phyloP scores from a whole-genome alignment of 202 grass and related monocot species.

The Dendrocalamus latiflorus region DNA sequence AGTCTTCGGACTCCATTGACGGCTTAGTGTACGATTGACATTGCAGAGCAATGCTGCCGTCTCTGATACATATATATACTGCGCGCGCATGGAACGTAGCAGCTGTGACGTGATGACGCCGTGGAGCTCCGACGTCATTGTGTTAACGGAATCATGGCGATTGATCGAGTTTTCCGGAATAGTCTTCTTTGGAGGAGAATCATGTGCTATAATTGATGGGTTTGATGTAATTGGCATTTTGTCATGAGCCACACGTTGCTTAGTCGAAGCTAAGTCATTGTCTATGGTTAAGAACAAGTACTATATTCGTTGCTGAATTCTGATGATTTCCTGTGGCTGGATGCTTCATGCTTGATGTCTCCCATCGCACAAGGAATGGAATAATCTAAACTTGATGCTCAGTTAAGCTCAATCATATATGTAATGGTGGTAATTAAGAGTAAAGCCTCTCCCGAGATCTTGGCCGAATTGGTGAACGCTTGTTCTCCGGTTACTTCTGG shows the following conservation, averaged over 20 bases:
- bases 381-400: neutral
- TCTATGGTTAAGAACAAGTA: neutral
- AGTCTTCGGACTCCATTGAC: slow-evolving; percentile 1
- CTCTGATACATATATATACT: neutral
- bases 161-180: too few relatives aligned
- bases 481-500: too few relatives aligned
- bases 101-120: neutral
- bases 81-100: neutral
- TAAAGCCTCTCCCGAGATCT: too few relatives aligned
- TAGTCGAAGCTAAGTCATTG: neutral
- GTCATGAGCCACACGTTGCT: neutral
- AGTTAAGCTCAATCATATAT: neutral
- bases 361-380: neutral
- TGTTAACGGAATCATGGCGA: neutral
- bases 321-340: neutral
- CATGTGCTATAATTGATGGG: neutral
- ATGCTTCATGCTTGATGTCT: neutral
- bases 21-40: neutral
- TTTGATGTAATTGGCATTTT: neutral
- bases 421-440: neutral
- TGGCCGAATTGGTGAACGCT: too few relatives aligned
- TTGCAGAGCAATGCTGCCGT: neutral
- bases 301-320: neutral
- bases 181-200: neutral
- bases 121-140: neutral